Evolutionary conservation across 257 asterid species (phyloP).

Genomic region (Gentiana dahurica): DNA sequence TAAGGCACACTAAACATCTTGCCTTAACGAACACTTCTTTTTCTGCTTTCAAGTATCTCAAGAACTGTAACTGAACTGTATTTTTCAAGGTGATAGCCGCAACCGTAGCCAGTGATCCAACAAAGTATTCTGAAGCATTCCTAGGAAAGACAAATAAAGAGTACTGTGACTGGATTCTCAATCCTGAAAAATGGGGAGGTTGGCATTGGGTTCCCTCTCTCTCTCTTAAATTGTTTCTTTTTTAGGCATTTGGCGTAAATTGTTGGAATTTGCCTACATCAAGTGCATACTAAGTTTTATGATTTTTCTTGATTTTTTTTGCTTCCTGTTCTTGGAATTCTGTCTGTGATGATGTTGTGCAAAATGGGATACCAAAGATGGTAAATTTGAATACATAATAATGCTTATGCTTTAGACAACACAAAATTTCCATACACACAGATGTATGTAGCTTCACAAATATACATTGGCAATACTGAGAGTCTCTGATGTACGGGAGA

Average conservation of each 20-base stretch:
- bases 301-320: not conserved
- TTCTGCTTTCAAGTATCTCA: slow-evolving; percentile 5
- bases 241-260: not conserved
- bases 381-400: not conserved
- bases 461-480: no score
- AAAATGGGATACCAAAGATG: not conserved
- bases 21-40: not conserved
- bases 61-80: not conserved
- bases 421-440: no score
- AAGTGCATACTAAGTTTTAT: not conserved
- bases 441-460: no score
- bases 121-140: slow-evolving; percentile 70
- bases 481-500: no score
- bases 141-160: slow-evolving; percentile 81
- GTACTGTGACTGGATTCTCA: slow-evolving; percentile 83
- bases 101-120: slow-evolving; percentile 73
- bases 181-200: slow-evolving; percentile 99
- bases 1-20: not conserved
- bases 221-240: slow-evolving; percentile 2
- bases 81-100: slow-evolving; percentile 81
- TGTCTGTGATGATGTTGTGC: not conserved
- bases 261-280: not conserved
- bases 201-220: slow-evolving; percentile 11
- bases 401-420: no score
- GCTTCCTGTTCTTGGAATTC: not conserved